Percentiles rank a stretch among this genome's conserved stretches.
Conservation (phyloP, 352 stramenopile species). For the Phytophthora uliginosa region DNA sequence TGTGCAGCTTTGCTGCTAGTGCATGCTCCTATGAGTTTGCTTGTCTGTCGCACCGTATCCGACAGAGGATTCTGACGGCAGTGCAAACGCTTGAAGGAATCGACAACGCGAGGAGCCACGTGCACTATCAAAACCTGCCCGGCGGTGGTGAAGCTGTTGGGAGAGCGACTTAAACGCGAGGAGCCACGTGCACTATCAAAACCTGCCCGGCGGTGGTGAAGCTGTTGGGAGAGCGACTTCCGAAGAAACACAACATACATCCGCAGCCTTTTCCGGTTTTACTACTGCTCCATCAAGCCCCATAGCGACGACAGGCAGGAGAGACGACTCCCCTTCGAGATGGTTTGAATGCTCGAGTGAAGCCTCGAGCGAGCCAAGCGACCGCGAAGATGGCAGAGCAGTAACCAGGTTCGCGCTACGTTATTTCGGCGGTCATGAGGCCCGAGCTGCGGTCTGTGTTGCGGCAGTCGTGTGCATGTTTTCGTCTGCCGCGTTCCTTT, state of each 20-base stretch:
- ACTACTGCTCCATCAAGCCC: not conserved
- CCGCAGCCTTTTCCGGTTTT: not conserved
- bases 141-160: not conserved
- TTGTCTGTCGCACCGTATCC: conserved; percentile 63
- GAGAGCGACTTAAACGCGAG: not conserved
- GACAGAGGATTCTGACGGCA: conserved; percentile 33
- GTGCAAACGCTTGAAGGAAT: conserved; percentile 14
- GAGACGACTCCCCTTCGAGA: not conserved
- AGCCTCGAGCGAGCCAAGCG: not conserved
- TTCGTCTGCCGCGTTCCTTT: not conserved
- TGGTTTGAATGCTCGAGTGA: not conserved
- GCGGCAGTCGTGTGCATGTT: not conserved
- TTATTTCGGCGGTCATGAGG: conserved; percentile 2
- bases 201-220: not conserved
- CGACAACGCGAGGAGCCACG: not conserved
- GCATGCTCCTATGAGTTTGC: conserved; percentile 66
- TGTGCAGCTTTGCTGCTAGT: conserved; percentile 50
- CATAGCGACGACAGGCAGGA: not conserved
- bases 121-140: not conserved
- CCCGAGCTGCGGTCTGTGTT: not conserved
- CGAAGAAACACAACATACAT: not conserved
- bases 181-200: not conserved
- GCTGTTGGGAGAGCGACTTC: not conserved
- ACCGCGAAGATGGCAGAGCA: not conserved
- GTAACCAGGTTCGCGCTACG: conserved; percentile 4